A percentile compares a stretch with the other conserved stretches of the same genome.
phyloP scores from a whole-genome alignment of 805 yeast genomes.

The Maudiozyma turicensis region DNA sequence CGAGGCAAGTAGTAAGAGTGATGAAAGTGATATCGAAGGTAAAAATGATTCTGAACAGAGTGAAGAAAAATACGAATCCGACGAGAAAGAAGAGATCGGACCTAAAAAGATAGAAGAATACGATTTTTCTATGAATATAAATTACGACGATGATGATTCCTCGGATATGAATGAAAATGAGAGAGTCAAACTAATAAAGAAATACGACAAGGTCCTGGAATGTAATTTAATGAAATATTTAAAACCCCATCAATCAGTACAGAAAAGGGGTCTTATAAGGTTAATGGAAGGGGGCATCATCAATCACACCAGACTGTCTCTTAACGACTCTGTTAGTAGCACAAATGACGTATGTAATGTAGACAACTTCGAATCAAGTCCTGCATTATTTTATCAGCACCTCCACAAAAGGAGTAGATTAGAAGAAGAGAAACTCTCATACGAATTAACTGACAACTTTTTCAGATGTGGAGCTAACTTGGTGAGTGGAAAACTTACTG shows the following conservation, averaged over 20 bases:
- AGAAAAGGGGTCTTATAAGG: conserved; percentile 6
- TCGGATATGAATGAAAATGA: no score
- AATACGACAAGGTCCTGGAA: conserved; percentile 12
- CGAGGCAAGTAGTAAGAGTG: not conserved
- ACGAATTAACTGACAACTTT: not conserved
- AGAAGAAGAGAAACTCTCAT: not conserved
- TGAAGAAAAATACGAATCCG: not conserved
- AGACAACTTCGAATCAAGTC: conserved; percentile 19
- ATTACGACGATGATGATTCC: not conserved
- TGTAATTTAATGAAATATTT: conserved; percentile 2
- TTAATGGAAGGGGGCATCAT: conserved; percentile 18
- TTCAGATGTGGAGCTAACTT: not conserved
- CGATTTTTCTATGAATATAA: not conserved
- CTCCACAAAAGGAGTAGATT: conserved; percentile 14
- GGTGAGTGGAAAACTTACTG: not conserved
- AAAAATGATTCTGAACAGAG: not conserved
- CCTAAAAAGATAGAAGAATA: conserved; percentile 1
- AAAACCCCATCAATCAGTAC: conserved; percentile 3
- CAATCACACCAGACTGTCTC: conserved; percentile 13
- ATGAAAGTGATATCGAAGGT: not conserved
- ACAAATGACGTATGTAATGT: conserved; percentile 25
- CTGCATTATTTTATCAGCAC: conserved; percentile 18
- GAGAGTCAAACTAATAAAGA: conserved; percentile 2
- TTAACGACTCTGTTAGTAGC: conserved; percentile 12
- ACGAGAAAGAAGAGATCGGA: not conserved